Evolutionary conservation across 192 early-diverging fungal species (phyloP), one percentile per base, ranked within the genome.

Genomic region (Linnemannia hyalina): DNA sequence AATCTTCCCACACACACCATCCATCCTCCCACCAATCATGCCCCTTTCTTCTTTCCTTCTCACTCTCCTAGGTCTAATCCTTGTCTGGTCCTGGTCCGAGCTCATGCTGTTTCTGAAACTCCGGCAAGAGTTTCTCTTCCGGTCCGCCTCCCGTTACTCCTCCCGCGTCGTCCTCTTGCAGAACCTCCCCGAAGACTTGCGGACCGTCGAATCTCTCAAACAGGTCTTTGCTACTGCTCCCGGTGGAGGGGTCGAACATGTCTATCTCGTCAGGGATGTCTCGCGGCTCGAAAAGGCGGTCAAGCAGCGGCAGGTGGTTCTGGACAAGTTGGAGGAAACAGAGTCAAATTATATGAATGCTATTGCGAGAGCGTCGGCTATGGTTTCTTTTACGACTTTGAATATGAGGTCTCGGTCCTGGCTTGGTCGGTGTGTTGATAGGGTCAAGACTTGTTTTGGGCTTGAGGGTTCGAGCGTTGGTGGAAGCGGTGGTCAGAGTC

Each of bases 81-180:
- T 65, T 47, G 4, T 49, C 11, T 80, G 71, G 71, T 26, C 54
- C 6, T 80, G 72, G 71, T 73, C 70, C 26, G 78, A 80, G 55
- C 71, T 74, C 26, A 80, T 74, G 69, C 49, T 49, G 42, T 71
- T 57, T 57, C 60, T 80, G 32, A 73, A 80, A 49, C 57, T 80
- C 16, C 79, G 79, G 23, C 54, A 73, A 44, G 77, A 79, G 18
- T 79, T 73, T 26, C 70, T 79, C 23, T 42, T 79, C 11, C 69
- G 70, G 8, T 29, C 77, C 3, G 44, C 77, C 10, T 42, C 77
- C 0, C 70, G 72, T n/a, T 65, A 72, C 42, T 74, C 79, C 2
- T 80, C 79, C 22, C 54, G 72, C 13, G 72, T 80, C 5, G 79
- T 80, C 29, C 79, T 80, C 22, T 32, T 80, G 26, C 79, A 80